Conservation (phyloP, 768 basidiomycete genomes). For the Psilocybe tampanensis region DNA sequence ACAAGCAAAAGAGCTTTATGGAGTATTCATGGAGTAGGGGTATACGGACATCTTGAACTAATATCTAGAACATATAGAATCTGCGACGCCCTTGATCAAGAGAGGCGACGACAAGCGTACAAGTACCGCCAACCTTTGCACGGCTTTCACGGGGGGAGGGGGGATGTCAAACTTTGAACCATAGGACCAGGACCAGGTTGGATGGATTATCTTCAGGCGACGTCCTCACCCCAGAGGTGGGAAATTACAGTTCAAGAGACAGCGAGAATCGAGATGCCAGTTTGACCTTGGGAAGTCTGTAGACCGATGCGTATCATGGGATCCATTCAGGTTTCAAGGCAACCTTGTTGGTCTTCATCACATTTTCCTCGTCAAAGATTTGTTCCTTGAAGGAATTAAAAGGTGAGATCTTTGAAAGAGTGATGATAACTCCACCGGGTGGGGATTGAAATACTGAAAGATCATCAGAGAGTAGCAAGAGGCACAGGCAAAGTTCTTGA, state of each 20-base stretch:
- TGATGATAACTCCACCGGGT: too few relatives aligned
- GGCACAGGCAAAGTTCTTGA: background rate
- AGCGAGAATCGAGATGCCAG: background rate
- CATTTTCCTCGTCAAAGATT: too few relatives aligned
- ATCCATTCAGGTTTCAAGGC: too few relatives aligned
- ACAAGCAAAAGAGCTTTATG: background rate
- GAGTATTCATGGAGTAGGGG: background rate
- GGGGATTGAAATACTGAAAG: background rate
- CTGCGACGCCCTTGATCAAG: background rate
- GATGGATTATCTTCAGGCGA: background rate
- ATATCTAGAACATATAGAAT: too few relatives aligned
- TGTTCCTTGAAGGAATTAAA: too few relatives aligned
- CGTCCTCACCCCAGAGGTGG: background rate
- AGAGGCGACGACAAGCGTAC: background rate
- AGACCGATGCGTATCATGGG: too few relatives aligned
- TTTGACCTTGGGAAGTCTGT: too few relatives aligned
- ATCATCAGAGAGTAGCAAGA: background rate
- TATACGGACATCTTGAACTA: background rate
- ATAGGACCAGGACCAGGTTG: too few relatives aligned
- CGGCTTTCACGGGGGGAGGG: background rate
- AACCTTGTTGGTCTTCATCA: too few relatives aligned
- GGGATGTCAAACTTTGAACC: too few relatives aligned
- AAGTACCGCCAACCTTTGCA: background rate
- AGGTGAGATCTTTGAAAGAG: too few relatives aligned
- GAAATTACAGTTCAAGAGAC: background rate